Base-by-base conservation (phyloP, 352 stramenopile species). In the Pythium vanterpoolii region DNA sequence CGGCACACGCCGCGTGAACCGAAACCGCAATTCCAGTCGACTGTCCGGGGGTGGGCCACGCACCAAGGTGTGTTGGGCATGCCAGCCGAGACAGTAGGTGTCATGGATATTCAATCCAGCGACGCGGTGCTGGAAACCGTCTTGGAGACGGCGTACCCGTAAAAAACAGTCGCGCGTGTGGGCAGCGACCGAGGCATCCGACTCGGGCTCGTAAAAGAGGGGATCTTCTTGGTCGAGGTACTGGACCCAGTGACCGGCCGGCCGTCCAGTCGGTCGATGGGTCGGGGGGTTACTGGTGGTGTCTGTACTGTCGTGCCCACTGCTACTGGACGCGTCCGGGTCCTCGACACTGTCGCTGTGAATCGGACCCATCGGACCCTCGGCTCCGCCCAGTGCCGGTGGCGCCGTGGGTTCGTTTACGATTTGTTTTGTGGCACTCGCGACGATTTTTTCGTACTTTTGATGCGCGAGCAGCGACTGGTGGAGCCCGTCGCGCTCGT, bases 71-170 rank as follows among this genome's bases (percentile, higher is more conserved):
- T 61, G 62, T 33, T 69, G 43, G 14, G 62, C 62, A 10, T 26
- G 27, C 62, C 62, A 69, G 23, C 62, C 62, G 21, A 69, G 38
- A 34, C 62, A 69, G 28, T 45, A 42, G 11, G 62, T 69, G n/a
- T 58, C 40, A 1, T 53, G 19, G n/a, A 56, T 38, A 16, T 44
- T 10, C 2, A 39, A 26, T 11, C 44, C 44, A 1, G 39, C 5
- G 0, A 19, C 7, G 10, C 39, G 40, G 5, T n/a, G 30, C 2
- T 49, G 26, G 16, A 69, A 69, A 33, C 33, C 44, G 21, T 56
- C 27, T 31, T 60, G 50, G 0, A 69, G 54, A 1, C 54, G 39
- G 4, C 48, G 40, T 27, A 69, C 62, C 1, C 54, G 39, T n/a
- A 56, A 33, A 31, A 64, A 69, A 26, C 54, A 64, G 24, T 64